Evolutionary conservation across 257 asterid species (phyloP), one percentile per base, ranked within the genome.

Genomic region (Petunia axillaris): DNA sequence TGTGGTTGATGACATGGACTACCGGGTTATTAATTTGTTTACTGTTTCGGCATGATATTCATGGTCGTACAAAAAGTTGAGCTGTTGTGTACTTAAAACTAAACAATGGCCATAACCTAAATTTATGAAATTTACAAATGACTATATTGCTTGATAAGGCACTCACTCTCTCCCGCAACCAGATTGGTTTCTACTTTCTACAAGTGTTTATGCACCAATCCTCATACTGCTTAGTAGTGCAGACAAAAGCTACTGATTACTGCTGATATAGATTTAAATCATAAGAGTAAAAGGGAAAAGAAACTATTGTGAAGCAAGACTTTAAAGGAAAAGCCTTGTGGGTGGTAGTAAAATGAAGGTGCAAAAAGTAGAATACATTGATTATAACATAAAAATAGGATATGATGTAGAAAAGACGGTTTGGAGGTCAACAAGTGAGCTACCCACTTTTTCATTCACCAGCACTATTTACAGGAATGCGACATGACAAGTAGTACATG

Each of bases 81-180:
- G 36, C 78, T 73, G 62, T 36, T 73, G 62, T 73, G 62, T 73
- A 48, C 6, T 73, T 58, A 35, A 36, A 50, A 36, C 60, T 73
- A 36, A 52, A 52, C 46, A 36, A 73, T 50, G 48, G 36, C 35
- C 78, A 35, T 35, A 1, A 35, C 48, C 52, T 48, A 11, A 48
- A 71, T 35, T 48, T 71, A 48, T 46, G 59, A 46, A 70, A 46
- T 70, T 43, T 25, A 4, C 59, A 16, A 46, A 25, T 46, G 41
- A 46, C 77, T 6, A 39, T 70, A 25, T 10, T 70, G 58, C 41
- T 36, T 44, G 16, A 65, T 39, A 39, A 39, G 38, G 74, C 74
- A 65, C 52, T 40, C 37, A 14, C 35, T 8, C 8, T 14, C 7
- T 40, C 1, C 67, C 67, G 0, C 15, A 0, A 63, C 35, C 15